Percentiles rank a stretch among this genome's conserved stretches.
phyloP scores from a whole-genome alignment of 768 basidiomycete genomes.

The Rhodotorula paludigena region DNA sequence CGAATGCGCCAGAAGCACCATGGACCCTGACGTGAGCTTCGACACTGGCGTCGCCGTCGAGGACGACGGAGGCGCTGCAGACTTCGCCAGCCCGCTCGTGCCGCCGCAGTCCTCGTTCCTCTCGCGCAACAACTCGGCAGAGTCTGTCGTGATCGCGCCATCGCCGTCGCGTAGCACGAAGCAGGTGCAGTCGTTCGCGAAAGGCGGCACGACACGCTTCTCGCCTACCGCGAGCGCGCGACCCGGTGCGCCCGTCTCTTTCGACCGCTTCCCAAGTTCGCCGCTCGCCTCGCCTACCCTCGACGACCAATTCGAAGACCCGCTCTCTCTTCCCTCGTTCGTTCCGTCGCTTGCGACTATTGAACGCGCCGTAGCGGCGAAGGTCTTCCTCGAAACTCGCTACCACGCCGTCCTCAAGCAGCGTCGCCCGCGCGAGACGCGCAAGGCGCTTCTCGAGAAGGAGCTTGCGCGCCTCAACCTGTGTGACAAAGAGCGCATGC shows the following conservation, averaged over 20 bases:
- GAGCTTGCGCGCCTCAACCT: constrained; percentile 71
- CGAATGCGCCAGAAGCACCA: neutral
- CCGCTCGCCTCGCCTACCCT: neutral
- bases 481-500: constrained; percentile 62
- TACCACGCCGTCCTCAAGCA: constrained; percentile 82
- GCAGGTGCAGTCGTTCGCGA: neutral
- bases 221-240: constrained; percentile 10
- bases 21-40: constrained; percentile 8
- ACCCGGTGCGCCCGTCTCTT: constrained; percentile 16
- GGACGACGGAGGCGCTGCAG: constrained; percentile 5
- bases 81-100: neutral
- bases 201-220: constrained; percentile 17
- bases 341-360: constrained; percentile 82
- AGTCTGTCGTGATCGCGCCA: constrained; percentile 34
- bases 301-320: neutral
- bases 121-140: constrained; percentile 11
- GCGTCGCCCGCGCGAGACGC: constrained; percentile 75
- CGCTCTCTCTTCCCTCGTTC: constrained; percentile 51
- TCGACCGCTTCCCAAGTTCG: constrained; percentile 8
- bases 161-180: neutral
- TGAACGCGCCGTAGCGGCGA: constrained; percentile 85
- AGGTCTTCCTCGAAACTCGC: constrained; percentile 88
- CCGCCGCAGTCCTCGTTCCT: neutral
- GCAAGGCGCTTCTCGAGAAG: constrained; percentile 77
- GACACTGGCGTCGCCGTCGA: constrained; percentile 26